These are phyloP conservation scores for Russula compacta DNA, from an alignment of 768 basidiomycete genomes.

Conservation along the genomic window DNA sequence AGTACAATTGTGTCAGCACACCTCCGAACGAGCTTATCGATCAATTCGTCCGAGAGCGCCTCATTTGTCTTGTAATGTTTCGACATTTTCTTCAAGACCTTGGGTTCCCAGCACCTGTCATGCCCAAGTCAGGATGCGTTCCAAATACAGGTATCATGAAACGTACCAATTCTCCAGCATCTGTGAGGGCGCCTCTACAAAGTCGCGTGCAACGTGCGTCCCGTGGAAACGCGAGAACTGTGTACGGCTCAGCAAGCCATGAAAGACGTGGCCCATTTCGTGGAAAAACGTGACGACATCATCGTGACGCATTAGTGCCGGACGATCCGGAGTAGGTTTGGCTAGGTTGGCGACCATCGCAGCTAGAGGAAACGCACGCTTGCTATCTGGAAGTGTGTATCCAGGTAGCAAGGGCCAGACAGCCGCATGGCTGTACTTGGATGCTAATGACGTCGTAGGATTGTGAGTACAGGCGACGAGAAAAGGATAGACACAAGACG, in stretches of 20 bases:
- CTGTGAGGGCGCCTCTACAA: slow-evolving; percentile 85
- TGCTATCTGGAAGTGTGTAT: slow-evolving; percentile 45
- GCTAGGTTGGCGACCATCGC: slow-evolving; percentile 91
- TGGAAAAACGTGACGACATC: slow-evolving; percentile 91
- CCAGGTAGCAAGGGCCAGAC: slow-evolving; percentile 74
- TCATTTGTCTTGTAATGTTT: slow-evolving; percentile 71
- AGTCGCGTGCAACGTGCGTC: slow-evolving; percentile 70
- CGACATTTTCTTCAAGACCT: slow-evolving; percentile 68
- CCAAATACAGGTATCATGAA: background rate
- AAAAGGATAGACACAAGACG: background rate
- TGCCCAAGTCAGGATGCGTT: background rate
- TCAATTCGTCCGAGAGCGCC: slow-evolving; percentile 60
- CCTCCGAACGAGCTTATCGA: slow-evolving; percentile 76
- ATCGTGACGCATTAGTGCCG: slow-evolving; percentile 79
- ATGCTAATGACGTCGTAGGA: slow-evolving; percentile 32
- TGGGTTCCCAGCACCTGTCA: slow-evolving; percentile 69
- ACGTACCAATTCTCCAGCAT: slow-evolving; percentile 84
- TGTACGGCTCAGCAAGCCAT: slow-evolving; percentile 54
- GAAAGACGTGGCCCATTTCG: slow-evolving; percentile 60
- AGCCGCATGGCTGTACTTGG: slow-evolving; percentile 81
- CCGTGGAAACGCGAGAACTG: slow-evolving; percentile 75
- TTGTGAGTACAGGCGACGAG: background rate
- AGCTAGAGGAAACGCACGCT: slow-evolving; percentile 60
- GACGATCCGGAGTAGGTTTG: slow-evolving; percentile 71
- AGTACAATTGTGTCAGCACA: slow-evolving; percentile 22